These are phyloP conservation scores for Cytidiella melzeri DNA, from an alignment of 768 basidiomycete genomes.

Conservation along the genomic window DNA sequence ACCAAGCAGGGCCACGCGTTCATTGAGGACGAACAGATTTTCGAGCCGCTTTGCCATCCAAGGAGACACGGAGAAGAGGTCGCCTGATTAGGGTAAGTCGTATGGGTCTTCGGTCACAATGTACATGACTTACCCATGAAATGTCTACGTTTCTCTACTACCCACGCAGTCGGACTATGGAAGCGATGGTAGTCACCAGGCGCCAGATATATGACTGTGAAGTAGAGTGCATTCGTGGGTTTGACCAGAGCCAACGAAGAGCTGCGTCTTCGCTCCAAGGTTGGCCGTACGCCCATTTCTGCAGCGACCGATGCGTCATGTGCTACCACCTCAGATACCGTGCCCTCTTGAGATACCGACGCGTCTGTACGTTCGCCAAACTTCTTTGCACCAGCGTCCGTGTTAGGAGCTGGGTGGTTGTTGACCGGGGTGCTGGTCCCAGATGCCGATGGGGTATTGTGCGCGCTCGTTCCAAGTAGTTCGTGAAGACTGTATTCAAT, in stretches of 20 bases:
- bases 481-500: constrained; percentile 93
- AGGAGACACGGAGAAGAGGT: constrained; percentile 93
- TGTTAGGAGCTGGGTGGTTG: constrained; percentile 16
- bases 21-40: constrained; percentile 96
- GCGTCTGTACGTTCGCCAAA: constrained; percentile 70
- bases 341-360: constrained; percentile 56
- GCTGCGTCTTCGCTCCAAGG: constrained; percentile 30
- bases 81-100: constrained; percentile 45
- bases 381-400: constrained; percentile 37
- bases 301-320: constrained; percentile 69
- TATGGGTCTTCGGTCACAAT: too few species aligned
- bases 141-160: constrained; percentile 92
- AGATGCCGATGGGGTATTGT: constrained; percentile 38
- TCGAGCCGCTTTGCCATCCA: constrained; percentile 89
- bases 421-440: constrained; percentile 26
- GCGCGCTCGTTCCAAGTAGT: constrained; percentile 58
- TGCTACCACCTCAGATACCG: constrained; percentile 48
- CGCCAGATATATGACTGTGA: constrained; percentile 94
- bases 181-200: constrained; percentile 99
- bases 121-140: constrained; percentile 64
- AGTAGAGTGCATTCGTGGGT: constrained; percentile 82
- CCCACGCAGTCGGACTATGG: constrained; percentile 95
- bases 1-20: constrained; percentile 92
- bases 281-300: constrained; percentile 55
- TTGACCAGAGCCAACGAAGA: constrained; percentile 46